phyloP scores from a whole-genome alignment of 371 early-diverging fungal genomes.

The Parasitella parasitica region DNA sequence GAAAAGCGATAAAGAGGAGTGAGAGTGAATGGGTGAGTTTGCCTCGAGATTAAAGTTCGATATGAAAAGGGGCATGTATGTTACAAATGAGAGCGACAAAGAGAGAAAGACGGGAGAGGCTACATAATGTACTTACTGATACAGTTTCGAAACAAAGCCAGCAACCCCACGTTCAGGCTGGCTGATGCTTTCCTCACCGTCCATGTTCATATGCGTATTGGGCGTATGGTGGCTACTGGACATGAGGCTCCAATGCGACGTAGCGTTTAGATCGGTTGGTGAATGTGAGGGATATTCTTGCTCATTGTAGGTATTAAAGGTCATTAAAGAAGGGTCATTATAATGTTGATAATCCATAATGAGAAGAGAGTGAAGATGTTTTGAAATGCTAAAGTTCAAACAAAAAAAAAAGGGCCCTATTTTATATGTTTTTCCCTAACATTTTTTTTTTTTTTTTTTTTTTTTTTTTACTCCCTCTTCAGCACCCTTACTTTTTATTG shows the following conservation, averaged over 20 bases:
- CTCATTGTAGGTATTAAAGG: not conserved
- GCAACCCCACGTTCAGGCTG: slow-evolving; percentile 34
- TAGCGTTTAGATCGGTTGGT: not conserved
- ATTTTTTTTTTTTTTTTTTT: no score
- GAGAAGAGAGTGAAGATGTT: not conserved
- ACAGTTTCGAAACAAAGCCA: slow-evolving; percentile 42
- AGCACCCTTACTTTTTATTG: not conserved
- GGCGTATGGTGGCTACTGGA: not conserved
- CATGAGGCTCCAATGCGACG: not conserved
- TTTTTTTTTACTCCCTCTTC: not conserved
- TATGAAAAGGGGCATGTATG: not conserved
- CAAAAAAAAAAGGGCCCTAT: not conserved
- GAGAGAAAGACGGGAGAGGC: no score
- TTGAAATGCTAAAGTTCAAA: not conserved
- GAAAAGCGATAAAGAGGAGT: not conserved
- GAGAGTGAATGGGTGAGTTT: no score
- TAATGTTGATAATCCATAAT: not conserved
- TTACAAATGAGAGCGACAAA: not conserved
- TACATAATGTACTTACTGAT: slow-evolving; percentile 28
- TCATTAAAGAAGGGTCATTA: not conserved
- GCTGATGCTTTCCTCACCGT: not conserved
- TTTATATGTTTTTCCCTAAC: slow-evolving; percentile 1
- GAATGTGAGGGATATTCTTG: not conserved
- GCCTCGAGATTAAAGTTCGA: not conserved
- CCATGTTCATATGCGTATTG: not conserved